Base-by-base conservation (phyloP, 495 filamentous ascomycete species). In the Platismatia glauca region DNA sequence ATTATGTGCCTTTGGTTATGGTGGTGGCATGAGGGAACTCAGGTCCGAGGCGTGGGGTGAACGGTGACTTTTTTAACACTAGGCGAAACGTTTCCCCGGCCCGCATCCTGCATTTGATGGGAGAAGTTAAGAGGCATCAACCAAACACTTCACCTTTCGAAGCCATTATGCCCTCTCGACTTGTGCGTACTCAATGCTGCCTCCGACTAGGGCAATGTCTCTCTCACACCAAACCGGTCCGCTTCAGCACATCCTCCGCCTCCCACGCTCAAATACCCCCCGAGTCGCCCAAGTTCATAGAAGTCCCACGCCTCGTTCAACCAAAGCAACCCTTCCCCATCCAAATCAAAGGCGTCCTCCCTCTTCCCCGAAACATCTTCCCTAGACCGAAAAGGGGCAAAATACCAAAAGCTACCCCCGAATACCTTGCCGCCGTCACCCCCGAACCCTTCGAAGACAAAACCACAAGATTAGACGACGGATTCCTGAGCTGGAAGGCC, bases 271-370 rank as follows among this genome's bases (percentile, higher is more conserved):
- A 44, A 43, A 74, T 84, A 57, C 73, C 76, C 13, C 89, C 89
- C 20, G 86, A 90, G 69, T 88, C 84, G 50, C 89, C 89, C 63
- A 79, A 81, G 61, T 92, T 84, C 76, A 84, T 92, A 71, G 81
- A 89, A 64, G 74, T 91, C 48, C 89, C 89, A 38, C 73, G 68
- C 50, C 67, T 72, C 22, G 60, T 80, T 9, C 79, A 83, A 68
- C 78, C 85, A 4, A 61, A 71, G 68, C 73, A 75, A 18, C 70
- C 72, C 12, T 65, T 69, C 12, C 79, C 78, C 48, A 76, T 70
- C 24, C 75, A 69, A 61, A 77, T 88, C 62, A 90, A 89, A 75
- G 89, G 89, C 70, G 80, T 81, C 29, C 83, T 92, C 3, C 89
- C 89, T 12, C 77, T 83, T 8, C 89, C 89, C 37, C 81, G 86